These are phyloP conservation scores for Mycena galopus DNA, from an alignment of 768 basidiomycete species.

Conservation along the genomic window DNA sequence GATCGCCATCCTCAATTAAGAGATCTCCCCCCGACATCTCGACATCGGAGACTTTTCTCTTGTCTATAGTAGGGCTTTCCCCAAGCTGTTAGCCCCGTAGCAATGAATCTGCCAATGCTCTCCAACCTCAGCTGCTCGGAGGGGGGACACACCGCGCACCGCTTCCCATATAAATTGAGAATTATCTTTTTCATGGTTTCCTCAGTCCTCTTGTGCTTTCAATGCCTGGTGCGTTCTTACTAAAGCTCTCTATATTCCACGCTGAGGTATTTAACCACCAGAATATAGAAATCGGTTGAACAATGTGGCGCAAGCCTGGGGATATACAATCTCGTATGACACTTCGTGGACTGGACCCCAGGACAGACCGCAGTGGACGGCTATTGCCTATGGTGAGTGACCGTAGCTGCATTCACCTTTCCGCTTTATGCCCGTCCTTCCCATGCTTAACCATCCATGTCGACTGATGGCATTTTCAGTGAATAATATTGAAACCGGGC, in stretches of 20 bases:
- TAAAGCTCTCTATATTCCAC: too few relatives aligned
- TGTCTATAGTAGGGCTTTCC: neutral
- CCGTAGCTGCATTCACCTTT: too few relatives aligned
- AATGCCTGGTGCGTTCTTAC: neutral
- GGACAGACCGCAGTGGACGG: slow-evolving; percentile 43
- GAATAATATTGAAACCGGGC: slow-evolving; percentile 39
- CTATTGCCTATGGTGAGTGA: slow-evolving; percentile 45
- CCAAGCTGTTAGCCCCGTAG: slow-evolving; percentile 15
- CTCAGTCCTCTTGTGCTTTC: too few relatives aligned
- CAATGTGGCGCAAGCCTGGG: slow-evolving; percentile 25
- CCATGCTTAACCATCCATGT: too few relatives aligned
- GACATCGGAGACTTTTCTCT: too few relatives aligned
- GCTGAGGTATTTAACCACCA: neutral
- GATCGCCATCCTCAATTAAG: slow-evolving; percentile 21
- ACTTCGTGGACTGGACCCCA: slow-evolving; percentile 38
- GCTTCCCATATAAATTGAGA: slow-evolving; percentile 4
- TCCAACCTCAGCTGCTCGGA: slow-evolving; percentile 12
- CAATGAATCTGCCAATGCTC: slow-evolving; percentile 27
- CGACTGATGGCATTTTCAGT: slow-evolving; percentile 39
- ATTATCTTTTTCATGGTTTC: neutral
- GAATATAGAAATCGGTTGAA: slow-evolving; percentile 40
- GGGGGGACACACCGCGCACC: neutral
- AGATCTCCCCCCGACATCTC: neutral
- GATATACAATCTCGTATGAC: slow-evolving; percentile 26
- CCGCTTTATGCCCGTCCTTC: too few relatives aligned